Evolutionary conservation across 257 asterid species (phyloP), one percentile per base, ranked within the genome.

Genomic region (Solanum acaule): DNA sequence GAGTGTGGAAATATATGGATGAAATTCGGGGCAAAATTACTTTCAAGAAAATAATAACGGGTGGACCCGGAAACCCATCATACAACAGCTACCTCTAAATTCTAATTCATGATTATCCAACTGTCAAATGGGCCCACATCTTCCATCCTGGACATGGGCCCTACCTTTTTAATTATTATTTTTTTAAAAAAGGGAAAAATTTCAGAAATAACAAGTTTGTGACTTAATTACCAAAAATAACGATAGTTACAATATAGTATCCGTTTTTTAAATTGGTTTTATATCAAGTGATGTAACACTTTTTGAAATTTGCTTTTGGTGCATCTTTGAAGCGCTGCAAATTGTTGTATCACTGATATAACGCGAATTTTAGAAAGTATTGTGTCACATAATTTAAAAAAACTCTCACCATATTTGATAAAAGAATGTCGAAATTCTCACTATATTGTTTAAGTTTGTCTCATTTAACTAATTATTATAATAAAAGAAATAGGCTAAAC

Each of bases 41-140:
- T 40, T 13, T 7, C 61, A 77, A 27, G 27, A 12, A 67, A 76
- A 42, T 46, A 75, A 33, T 68, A 46, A 88, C 70, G 72, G 89
- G 92, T 89, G 90, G 89, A 83, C 88, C 91, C 86, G 67, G 46
- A 77, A 73, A 85, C 85, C 85, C 92, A 81, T 81, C 89, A 87
- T 87, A 59, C 56, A 61, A 37, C 85, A 49, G 90, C 87, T 88
- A 76, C 72, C 35, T 82, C 68, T 89, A 61, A 31, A 44, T 79
- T 82, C 68, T 89, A 61, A 31, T 56, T 79, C 86, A 88, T 86
- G 86, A 89, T 88, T 79, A 27, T 16, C 76, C 87, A 68, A 49
- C 78, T 82, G 85, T 25, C 27, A 87, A 83, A 65, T 83, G 89
- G 86, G 87, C 87, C 88, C 88, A 86, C 56, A 52, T n/a, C 29